phyloP scores from a whole-genome alignment of 1,139 yeast species.

The Tardiomyces blankii region DNA sequence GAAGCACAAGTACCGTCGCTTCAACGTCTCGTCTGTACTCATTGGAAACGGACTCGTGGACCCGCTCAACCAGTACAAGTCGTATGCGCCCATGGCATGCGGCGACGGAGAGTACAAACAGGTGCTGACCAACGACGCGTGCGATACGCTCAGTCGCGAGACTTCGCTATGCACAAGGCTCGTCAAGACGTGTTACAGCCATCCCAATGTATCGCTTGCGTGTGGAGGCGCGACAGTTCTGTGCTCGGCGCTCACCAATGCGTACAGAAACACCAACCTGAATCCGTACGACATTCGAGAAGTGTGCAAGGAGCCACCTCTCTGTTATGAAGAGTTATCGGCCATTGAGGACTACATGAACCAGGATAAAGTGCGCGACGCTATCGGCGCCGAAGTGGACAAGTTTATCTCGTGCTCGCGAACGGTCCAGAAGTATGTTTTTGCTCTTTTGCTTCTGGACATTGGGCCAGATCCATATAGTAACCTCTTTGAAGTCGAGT shows the following conservation, averaged over 20 bases:
- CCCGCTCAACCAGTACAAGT: conserved; percentile 77
- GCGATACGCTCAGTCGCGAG: conserved; percentile 42
- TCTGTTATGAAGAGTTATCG: conserved; percentile 68
- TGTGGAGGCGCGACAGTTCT: conserved; percentile 91
- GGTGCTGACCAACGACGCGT: conserved; percentile 45
- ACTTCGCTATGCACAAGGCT: conserved; percentile 74
- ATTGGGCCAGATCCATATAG: not conserved
- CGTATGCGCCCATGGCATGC: conserved; percentile 96
- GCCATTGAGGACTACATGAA: conserved; percentile 62
- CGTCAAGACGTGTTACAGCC: conserved; percentile 69
- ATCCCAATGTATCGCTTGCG: conserved; percentile 62
- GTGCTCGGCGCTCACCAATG: conserved; percentile 80
- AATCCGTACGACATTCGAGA: conserved; percentile 90
- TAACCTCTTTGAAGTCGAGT: conserved; percentile 34
- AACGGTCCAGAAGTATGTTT: not conserved
- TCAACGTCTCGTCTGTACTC: conserved; percentile 55
- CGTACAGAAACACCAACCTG: conserved; percentile 82
- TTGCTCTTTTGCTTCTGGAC: not conserved
- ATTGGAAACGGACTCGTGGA: conserved; percentile 84
- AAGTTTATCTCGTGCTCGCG: conserved; percentile 50
- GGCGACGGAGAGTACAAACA: conserved; percentile 72
- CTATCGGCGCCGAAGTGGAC: conserved; percentile 88
- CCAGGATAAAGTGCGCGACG: conserved; percentile 56
- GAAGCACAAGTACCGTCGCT: conserved; percentile 47
- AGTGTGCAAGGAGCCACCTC: conserved; percentile 55